A percentile compares a stretch with the other conserved stretches of the same genome.
Evolutionary conservation across 768 basidiomycete genomes (phyloP).

Genomic region (Termitomyces sp.): DNA sequence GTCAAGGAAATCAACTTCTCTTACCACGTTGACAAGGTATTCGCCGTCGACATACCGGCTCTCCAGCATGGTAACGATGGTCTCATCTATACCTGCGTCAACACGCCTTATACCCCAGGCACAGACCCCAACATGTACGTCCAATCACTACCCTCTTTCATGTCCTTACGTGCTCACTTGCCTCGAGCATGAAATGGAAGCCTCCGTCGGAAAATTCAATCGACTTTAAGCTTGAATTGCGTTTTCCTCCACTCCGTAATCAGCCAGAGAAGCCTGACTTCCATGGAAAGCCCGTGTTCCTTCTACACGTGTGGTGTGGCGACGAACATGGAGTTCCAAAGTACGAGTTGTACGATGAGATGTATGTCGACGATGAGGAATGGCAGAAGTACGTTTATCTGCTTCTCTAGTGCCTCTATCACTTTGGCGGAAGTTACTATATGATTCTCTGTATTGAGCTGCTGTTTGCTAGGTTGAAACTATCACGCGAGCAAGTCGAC

Average conservation of each 20-base stretch:
- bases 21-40: constrained; percentile 84
- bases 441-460: constrained; percentile 1
- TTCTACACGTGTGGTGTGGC: constrained; percentile 80
- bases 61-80: constrained; percentile 94
- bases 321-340: constrained; percentile 44
- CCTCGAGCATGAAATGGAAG: constrained; percentile 93
- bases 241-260: constrained; percentile 68
- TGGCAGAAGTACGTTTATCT: constrained; percentile 75
- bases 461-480: constrained; percentile 61
- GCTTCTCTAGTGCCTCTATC: not conserved
- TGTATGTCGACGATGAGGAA: constrained; percentile 83
- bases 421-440: not conserved
- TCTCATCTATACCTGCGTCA: constrained; percentile 92
- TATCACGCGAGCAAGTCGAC: constrained; percentile 80
- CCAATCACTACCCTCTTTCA: not conserved
- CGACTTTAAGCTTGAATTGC: constrained; percentile 94
- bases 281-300: constrained; percentile 79
- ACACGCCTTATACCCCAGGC: constrained; percentile 73
- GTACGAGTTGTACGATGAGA: constrained; percentile 82
- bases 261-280: constrained; percentile 68
- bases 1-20: constrained; percentile 86
- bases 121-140: constrained; percentile 88
- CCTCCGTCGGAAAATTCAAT: constrained; percentile 97
- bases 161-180: constrained; percentile 2
- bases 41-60: constrained; percentile 74